phyloP scores from a whole-genome alignment of 768 basidiomycete genomes.

The Suillus tomentosus region DNA sequence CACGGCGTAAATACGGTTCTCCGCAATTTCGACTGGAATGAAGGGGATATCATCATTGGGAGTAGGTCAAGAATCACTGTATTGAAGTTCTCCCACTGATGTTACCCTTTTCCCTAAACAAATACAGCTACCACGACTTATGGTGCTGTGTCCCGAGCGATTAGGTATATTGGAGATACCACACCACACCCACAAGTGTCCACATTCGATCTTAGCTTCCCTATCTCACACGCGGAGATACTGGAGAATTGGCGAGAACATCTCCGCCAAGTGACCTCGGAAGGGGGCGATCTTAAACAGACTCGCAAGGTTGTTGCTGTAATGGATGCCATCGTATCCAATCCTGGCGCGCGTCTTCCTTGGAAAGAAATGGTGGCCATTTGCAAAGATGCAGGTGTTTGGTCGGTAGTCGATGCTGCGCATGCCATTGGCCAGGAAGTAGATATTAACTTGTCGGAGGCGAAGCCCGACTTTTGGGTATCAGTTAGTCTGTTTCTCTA shows the following conservation, averaged over 20 bases:
- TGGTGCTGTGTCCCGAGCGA: conserved; percentile 49
- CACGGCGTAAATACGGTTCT: conserved; percentile 61
- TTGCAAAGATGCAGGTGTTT: conserved; percentile 61
- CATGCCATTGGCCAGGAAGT: conserved; percentile 77
- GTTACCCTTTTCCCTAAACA: not conserved
- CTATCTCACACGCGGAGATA: conserved; percentile 57
- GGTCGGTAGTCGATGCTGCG: conserved; percentile 77
- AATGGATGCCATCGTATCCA: conserved; percentile 66
- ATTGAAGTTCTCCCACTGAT: conserved; percentile 1
- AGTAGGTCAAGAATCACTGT: conserved; percentile 42
- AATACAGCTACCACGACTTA: conserved; percentile 59
- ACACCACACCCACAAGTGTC: conserved; percentile 54
- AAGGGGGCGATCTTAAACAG: conserved; percentile 27
- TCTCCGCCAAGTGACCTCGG: conserved; percentile 33
- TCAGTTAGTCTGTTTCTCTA: conserved; percentile 48
- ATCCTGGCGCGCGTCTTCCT: conserved; percentile 63
- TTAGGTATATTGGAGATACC: conserved; percentile 57
- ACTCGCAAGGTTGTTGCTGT: conserved; percentile 59
- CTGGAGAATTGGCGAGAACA: conserved; percentile 47
- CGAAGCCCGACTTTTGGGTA: conserved; percentile 75
- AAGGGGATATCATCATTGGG: conserved; percentile 65
- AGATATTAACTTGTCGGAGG: conserved; percentile 55
- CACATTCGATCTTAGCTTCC: conserved; percentile 55
- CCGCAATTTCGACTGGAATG: conserved; percentile 65
- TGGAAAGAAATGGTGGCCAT: conserved; percentile 71